Conservation (phyloP, 352 stramenopile genomes). For the Globisporangium barbulae region DNA sequence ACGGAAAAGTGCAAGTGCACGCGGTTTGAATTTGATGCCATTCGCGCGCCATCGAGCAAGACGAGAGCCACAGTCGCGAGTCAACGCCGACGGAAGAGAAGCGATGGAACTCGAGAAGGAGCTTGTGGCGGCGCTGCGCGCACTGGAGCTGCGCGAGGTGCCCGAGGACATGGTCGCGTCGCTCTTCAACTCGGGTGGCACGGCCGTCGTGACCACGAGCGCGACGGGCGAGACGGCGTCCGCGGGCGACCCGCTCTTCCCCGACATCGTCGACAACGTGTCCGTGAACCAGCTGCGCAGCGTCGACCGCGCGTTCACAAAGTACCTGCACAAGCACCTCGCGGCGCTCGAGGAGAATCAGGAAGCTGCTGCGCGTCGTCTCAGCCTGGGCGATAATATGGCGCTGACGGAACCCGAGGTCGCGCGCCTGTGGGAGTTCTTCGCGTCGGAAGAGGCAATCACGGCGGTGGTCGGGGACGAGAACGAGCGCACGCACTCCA, state of each 20-base stretch:
- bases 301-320: conserved; percentile 50
- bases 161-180: conserved; percentile 42
- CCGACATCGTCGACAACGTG: conserved; percentile 31
- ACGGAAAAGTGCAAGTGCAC: too few relatives aligned
- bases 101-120: conserved; percentile 49
- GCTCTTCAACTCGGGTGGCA: conserved; percentile 73
- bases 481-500: conserved; percentile 25
- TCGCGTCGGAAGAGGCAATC: conserved; percentile 49
- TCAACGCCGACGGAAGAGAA: background rate
- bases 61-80: background rate
- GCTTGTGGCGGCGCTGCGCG: conserved; percentile 52
- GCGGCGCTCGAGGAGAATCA: conserved; percentile 13
- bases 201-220: conserved; percentile 28
- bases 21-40: background rate
- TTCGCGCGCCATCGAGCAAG: background rate
- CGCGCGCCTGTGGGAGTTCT: conserved; percentile 51
- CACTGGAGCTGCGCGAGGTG: conserved; percentile 55
- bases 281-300: conserved; percentile 41
- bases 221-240: conserved; percentile 16
- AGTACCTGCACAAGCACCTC: conserved; percentile 46
- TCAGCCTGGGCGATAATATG: conserved; percentile 4
- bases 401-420: conserved; percentile 16
- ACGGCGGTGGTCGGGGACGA: conserved; percentile 32
- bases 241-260: conserved; percentile 20
- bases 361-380: background rate